Evolutionary conservation across 2,329 filamentous ascomycete species (phyloP).

Genomic region (Colletotrichum godetiae): DNA sequence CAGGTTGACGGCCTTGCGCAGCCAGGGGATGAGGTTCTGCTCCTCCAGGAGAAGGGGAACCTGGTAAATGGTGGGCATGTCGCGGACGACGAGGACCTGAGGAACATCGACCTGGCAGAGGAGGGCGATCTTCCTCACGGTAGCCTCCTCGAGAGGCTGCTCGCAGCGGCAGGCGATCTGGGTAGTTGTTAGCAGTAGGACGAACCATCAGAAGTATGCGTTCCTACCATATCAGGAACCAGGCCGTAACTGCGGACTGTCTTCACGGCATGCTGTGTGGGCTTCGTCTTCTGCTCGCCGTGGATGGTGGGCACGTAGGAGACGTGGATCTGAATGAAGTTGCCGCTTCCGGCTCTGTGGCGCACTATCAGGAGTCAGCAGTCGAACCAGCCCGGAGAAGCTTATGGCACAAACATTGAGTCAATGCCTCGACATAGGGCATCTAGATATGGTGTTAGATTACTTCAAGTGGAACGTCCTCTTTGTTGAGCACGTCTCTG

Average conservation of each 20-base stretch:
- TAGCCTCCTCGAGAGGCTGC: conserved; percentile 75
- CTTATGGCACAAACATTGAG: conserved; percentile 59
- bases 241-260: conserved; percentile 85
- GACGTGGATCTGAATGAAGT: conserved; percentile 91
- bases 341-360: conserved; percentile 76
- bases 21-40: conserved; percentile 78
- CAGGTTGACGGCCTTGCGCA: conserved; percentile 75
- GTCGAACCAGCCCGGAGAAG: neutral
- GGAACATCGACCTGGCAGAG: conserved; percentile 88
- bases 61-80: conserved; percentile 92
- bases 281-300: conserved; percentile 93
- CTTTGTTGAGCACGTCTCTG: neutral
- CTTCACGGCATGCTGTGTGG: conserved; percentile 91
- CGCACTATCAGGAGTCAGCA: conserved; percentile 55
- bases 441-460: conserved; percentile 48
- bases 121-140: conserved; percentile 87
- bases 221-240: conserved; percentile 73
- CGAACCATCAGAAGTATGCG: neutral
- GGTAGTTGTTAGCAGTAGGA: neutral
- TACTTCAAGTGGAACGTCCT: neutral
- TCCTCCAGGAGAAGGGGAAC: conserved; percentile 92
- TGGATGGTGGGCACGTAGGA: conserved; percentile 81
- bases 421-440: conserved; percentile 89
- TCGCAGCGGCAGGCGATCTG: conserved; percentile 95
- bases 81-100: conserved; percentile 89